A percentile compares a stretch with the other conserved stretches of the same genome.
These are phyloP conservation scores for Ceratocystis colombiana DNA, from an alignment of 2,329 filamentous ascomycete genomes.

Conservation along the genomic window DNA sequence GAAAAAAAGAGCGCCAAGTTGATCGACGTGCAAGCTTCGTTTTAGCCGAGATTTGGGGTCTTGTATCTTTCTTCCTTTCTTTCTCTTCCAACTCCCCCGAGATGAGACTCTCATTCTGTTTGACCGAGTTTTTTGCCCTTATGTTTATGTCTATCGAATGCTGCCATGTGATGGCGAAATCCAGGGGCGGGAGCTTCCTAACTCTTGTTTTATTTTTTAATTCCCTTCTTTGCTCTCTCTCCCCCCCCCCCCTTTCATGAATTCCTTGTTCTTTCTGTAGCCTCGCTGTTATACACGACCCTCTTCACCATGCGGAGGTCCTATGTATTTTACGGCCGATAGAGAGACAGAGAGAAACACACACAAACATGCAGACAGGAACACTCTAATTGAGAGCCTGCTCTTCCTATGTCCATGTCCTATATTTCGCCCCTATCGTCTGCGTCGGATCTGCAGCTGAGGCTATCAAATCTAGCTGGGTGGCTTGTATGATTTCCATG, in stretches of 20 bases:
- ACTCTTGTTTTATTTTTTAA: background rate
- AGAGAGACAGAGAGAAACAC: no score
- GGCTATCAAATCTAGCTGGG: background rate
- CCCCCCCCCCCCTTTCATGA: background rate
- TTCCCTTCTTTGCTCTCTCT: background rate
- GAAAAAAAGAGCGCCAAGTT: background rate
- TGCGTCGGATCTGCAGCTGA: slow-evolving; percentile 10
- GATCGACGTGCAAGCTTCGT: slow-evolving; percentile 10
- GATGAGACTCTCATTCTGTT: background rate
- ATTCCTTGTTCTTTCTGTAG: no score
- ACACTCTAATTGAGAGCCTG: background rate
- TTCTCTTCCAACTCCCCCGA: slow-evolving; percentile 6
- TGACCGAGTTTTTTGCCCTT: background rate
- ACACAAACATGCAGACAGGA: no score
- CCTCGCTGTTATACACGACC: no score
- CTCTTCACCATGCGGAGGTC: no score
- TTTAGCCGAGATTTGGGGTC: slow-evolving; percentile 8
- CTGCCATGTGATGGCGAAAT: background rate
- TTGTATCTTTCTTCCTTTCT: background rate
- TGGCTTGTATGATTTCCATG: background rate
- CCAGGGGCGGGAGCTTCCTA: background rate
- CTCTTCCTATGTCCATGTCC: background rate
- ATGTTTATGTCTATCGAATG: background rate
- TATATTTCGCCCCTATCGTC: slow-evolving; percentile 2
- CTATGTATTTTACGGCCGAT: no score